Conservation (phyloP, 2,329 filamentous ascomycete species). For the Monosporascus sp. region DNA sequence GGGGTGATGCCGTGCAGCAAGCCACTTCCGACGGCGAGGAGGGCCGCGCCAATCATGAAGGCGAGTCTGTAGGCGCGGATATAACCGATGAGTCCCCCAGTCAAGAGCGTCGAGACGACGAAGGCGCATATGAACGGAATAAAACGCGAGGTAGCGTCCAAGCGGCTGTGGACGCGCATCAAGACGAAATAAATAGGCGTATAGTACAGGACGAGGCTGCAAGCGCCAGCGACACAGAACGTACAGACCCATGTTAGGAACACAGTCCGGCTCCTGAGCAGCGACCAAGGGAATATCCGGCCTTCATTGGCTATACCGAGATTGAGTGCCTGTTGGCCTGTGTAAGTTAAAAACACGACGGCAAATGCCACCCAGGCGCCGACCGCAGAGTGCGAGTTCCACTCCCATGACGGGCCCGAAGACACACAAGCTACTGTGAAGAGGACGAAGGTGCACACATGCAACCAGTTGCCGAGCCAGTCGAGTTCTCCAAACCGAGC, state of each 20-base stretch:
- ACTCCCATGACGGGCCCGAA: slow-evolving; percentile 44
- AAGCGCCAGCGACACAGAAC: slow-evolving; percentile 28
- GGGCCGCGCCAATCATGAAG: slow-evolving; percentile 23
- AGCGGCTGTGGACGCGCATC: slow-evolving; percentile 33
- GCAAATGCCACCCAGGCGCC: slow-evolving; percentile 42
- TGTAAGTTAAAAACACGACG: slow-evolving; percentile 38
- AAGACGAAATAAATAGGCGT: slow-evolving; percentile 53
- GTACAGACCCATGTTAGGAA: slow-evolving; percentile 39
- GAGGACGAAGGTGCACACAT: slow-evolving; percentile 28
- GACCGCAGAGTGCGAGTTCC: slow-evolving; percentile 40
- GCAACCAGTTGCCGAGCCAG: slow-evolving; percentile 25
- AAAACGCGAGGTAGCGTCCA: slow-evolving; percentile 36
- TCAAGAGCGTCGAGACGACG: slow-evolving; percentile 52
- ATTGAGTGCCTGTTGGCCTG: slow-evolving; percentile 39
- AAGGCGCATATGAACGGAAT: slow-evolving; percentile 40
- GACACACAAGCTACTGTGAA: slow-evolving; percentile 45
- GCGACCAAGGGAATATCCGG: slow-evolving; percentile 36
- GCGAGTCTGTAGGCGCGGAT: slow-evolving; percentile 32
- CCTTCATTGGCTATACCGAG: slow-evolving; percentile 37
- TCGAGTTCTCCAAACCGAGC: slow-evolving; percentile 23
- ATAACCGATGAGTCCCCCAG: slow-evolving; percentile 32
- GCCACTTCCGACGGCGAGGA: slow-evolving; percentile 22
- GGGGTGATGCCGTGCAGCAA: slow-evolving; percentile 22
- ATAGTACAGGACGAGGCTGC: slow-evolving; percentile 44
- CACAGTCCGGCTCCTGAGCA: slow-evolving; percentile 33